Conservation (phyloP, 345 rosid species). For the Litchi chinensis region DNA sequence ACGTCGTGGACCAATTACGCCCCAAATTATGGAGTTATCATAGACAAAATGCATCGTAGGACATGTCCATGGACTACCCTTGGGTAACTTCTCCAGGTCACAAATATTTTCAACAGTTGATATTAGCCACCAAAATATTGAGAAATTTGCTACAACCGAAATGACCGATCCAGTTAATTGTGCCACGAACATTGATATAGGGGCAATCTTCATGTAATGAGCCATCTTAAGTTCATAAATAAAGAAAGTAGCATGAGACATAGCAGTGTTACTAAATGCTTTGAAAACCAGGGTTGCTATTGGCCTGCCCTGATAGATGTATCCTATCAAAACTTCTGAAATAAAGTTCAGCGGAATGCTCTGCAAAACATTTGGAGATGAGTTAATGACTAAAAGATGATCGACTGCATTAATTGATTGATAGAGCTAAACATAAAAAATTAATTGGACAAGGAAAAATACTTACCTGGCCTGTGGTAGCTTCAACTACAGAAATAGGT, state of each 20-base stretch:
- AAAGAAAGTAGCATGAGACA: not conserved
- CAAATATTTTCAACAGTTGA: conserved; percentile 11
- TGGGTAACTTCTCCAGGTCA: not conserved
- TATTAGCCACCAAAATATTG: conserved; percentile 11
- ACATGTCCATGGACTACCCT: conserved; percentile 20
- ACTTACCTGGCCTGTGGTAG: conserved; percentile 41
- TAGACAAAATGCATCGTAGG: not conserved
- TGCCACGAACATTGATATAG: not conserved
- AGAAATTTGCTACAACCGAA: not conserved
- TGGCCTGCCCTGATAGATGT: conserved; percentile 13
- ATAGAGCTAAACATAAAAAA: conserved; percentile 13
- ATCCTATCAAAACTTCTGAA: conserved; percentile 5
- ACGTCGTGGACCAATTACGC: conserved; percentile 12
- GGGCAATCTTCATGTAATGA: conserved; percentile 7
- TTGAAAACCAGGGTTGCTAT: conserved; percentile 4
- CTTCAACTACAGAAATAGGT: conserved; percentile 41
- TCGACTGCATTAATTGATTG: not conserved
- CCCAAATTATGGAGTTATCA: conserved; percentile 10
- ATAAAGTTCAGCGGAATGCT: not conserved
- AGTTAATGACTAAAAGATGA: not conserved
- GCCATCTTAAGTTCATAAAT: not conserved
- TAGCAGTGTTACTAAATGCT: not conserved
- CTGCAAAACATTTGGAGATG: not conserved
- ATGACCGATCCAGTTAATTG: conserved; percentile 8
- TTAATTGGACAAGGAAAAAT: not conserved